Evolutionary conservation across 1,139 yeast genomes (phyloP), one percentile per base, ranked within the genome.

Genomic region (Kluyveromyces sp.): DNA sequence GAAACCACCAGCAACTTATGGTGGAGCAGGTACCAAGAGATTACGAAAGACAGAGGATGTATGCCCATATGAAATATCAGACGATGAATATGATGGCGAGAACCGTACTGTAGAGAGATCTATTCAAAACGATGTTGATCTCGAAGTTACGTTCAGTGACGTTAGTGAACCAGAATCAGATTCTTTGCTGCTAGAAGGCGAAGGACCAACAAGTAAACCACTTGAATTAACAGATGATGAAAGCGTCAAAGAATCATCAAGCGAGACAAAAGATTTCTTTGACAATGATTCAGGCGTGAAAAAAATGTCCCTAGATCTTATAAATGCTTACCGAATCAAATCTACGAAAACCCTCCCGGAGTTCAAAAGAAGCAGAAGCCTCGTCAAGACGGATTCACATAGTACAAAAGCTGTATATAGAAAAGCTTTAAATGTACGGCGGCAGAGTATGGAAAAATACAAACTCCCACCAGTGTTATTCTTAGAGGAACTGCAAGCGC

Each of bases 401-500:
- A 43, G 39, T 10, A 42, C 39, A 27, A 33, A 8, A 25, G 37
- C 34, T 10, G 31, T 41, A 7, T 43, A 27, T 27, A 37, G 36
- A 8, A 27, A 36, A 7, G 31, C 37, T 3, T 7, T 39, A 15
- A 31, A 43, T n/a, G 42, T 48, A 1, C 28, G 50, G 26, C 41
- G 34, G 25, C 30, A 40, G 25, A 46, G 43, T 29, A 27, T 37
- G 37, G 27, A 48, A 33, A 40, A 37, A 30, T 53, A 48, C 34
- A 33, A 50, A 6, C 29, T 60, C 2, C 62, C 63, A 6, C 49
- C 37, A 46, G 54, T 51, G 1, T 41, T 64, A 10, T 51, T 52
- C 21, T 50, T 56, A 6, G 45, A 46, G 1, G 67, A 65, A 35
- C 44, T 72, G 15, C 46, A 56, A 5, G 41, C 47, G 0, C 62